phyloP scores from a whole-genome alignment of 2,329 filamentous ascomycete genomes.

The Gyromitra esculenta region DNA sequence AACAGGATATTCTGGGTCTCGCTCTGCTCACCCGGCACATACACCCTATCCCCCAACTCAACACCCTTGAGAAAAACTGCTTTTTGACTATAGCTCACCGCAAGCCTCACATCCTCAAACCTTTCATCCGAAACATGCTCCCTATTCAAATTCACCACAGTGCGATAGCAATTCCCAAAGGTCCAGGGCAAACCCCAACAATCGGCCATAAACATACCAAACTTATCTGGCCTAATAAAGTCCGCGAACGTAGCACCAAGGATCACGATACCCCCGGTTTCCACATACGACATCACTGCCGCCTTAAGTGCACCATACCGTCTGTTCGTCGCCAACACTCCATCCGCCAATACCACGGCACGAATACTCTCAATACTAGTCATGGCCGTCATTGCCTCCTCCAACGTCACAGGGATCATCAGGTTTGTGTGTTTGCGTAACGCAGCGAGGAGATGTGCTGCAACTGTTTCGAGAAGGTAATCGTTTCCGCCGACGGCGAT shows the following conservation, averaged over 20 bases:
- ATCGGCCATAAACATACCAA: conserved; percentile 23
- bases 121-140: neutral
- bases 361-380: neutral
- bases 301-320: neutral
- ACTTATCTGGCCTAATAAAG: conserved; percentile 19
- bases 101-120: conserved; percentile 11
- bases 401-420: neutral
- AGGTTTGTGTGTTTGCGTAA: conserved; percentile 12
- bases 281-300: conserved; percentile 13
- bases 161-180: conserved; percentile 29
- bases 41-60: conserved; percentile 9
- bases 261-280: conserved; percentile 31
- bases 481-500: conserved; percentile 11
- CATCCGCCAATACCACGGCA: conserved; percentile 34
- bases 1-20: conserved; percentile 27
- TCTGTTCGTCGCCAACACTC: neutral
- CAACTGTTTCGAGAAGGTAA: conserved; percentile 12
- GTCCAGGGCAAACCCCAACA: conserved; percentile 27
- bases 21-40: conserved; percentile 19
- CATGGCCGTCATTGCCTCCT: neutral
- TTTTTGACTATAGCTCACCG: conserved; percentile 37
- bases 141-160: conserved; percentile 24
- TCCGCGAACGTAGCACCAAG: conserved; percentile 31
- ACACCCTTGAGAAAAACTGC: conserved; percentile 39
- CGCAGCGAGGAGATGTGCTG: neutral